Percentiles rank a stretch among this genome's conserved stretches.
Evolutionary conservation across 1,284 basidiomycete genomes (phyloP).

Genomic region (Coniferiporia sulphurascens): DNA sequence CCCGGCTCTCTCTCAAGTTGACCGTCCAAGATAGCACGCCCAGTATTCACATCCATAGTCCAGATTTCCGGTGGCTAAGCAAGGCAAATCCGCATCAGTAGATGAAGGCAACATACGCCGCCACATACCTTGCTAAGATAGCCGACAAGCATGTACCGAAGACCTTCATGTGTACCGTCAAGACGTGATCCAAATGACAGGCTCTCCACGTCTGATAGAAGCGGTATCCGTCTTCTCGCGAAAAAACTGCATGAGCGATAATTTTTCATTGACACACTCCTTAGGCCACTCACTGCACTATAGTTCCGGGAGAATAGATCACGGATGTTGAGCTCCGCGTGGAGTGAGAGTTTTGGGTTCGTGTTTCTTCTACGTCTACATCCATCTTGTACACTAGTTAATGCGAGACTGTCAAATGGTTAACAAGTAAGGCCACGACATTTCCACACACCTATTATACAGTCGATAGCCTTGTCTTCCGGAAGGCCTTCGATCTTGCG

Average conservation of each 20-base stretch:
- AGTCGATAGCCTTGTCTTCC: constrained; percentile 15
- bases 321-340: neutral
- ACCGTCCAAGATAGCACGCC: neutral
- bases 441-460: constrained; percentile 9
- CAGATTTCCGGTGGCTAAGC: constrained; percentile 14
- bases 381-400: neutral
- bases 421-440: neutral
- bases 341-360: neutral
- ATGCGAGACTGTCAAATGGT: neutral
- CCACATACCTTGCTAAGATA: neutral
- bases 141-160: neutral
- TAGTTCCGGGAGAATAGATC: neutral
- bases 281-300: neutral
- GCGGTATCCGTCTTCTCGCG: neutral
- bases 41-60: neutral
- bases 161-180: neutral
- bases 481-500: constrained; percentile 10
- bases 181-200: neutral
- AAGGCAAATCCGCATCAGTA: neutral
- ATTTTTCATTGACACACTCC: neutral
- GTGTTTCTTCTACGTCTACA: neutral
- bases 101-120: neutral
- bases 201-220: neutral
- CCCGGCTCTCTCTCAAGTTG: neutral
- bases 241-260: neutral